Conservation (phyloP, 2,329 filamentous ascomycete genomes). For the Nemania abortiva region DNA sequence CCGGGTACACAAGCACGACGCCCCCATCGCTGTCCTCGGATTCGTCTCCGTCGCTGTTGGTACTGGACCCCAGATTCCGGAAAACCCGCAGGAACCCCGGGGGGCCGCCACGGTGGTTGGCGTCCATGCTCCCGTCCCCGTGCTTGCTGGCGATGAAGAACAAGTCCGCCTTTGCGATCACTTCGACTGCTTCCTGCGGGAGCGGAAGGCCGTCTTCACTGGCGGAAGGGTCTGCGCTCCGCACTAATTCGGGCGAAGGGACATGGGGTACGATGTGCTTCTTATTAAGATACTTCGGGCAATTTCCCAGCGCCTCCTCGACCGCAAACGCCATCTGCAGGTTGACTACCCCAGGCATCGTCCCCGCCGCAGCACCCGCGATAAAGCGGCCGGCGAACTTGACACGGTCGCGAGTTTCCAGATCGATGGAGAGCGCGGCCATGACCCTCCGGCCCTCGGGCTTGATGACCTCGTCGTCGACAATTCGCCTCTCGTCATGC, state of each 20-base stretch:
- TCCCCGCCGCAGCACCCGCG: slow-evolving; percentile 65
- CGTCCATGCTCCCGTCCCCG: slow-evolving; percentile 78
- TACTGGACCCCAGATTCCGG: slow-evolving; percentile 61
- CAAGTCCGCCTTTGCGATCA: slow-evolving; percentile 76
- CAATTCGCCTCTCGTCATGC: slow-evolving; percentile 37
- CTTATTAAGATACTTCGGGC: slow-evolving; percentile 87
- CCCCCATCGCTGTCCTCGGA: slow-evolving; percentile 33
- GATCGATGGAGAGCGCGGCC: slow-evolving; percentile 69
- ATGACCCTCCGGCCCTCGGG: slow-evolving; percentile 58
- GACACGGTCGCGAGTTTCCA: slow-evolving; percentile 76
- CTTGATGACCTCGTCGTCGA: slow-evolving; percentile 46
- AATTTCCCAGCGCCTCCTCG: slow-evolving; percentile 81
- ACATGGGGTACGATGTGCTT: slow-evolving; percentile 70
- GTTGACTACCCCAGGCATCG: slow-evolving; percentile 47
- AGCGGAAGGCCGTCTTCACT: slow-evolving; percentile 55
- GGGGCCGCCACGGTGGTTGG: slow-evolving; percentile 82
- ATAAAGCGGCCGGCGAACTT: slow-evolving; percentile 80
- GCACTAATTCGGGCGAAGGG: slow-evolving; percentile 61
- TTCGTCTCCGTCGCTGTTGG: slow-evolving; percentile 32
- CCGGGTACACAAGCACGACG: slow-evolving; percentile 76
- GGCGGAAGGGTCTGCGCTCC: slow-evolving; percentile 14
- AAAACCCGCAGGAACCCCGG: slow-evolving; percentile 79
- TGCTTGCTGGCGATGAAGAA: slow-evolving; percentile 82
- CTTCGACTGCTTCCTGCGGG: slow-evolving; percentile 63
- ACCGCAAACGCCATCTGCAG: slow-evolving; percentile 74